Percentiles rank a stretch among this genome's conserved stretches.
These are phyloP conservation scores for Pigoraptor vietnamica DNA, from an alignment of 78 protist genomes.

Conservation along the genomic window DNA sequence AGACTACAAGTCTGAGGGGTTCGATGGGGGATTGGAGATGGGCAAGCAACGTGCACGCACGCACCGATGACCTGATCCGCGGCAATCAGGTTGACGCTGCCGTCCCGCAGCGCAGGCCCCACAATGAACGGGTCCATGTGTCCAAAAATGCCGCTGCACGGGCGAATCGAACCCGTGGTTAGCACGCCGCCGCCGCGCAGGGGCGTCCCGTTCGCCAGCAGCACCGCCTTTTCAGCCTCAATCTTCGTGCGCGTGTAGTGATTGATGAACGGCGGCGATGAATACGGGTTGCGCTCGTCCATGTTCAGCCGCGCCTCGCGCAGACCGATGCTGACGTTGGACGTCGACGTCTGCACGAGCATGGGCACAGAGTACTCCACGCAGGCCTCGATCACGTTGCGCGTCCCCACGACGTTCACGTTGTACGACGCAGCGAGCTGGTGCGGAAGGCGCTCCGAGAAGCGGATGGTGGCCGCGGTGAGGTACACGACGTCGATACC, in stretches of 20 bases:
- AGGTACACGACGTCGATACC: not conserved
- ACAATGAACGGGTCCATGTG: not conserved
- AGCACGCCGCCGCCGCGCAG: not conserved
- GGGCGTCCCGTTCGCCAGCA: not conserved
- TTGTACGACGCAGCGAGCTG: not conserved
- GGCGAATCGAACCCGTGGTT: not conserved
- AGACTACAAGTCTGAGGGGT: no score
- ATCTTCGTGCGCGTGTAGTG: not conserved
- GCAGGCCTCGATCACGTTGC: not conserved
- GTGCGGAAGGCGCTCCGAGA: not conserved
- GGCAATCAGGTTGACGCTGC: not conserved
- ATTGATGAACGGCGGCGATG: not conserved
- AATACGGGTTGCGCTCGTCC: not conserved
- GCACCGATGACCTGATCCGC: not conserved
- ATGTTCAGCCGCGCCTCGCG: not conserved
- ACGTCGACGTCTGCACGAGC: not conserved
- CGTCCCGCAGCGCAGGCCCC: not conserved
- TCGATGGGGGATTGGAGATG: no score
- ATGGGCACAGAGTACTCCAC: not conserved
- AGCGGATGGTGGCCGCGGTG: not conserved
- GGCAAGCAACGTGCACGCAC: no score
- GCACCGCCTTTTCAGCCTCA: not conserved
- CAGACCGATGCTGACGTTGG: not conserved
- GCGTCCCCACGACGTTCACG: not conserved
- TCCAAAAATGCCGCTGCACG: not conserved